Conservation (phyloP, 2,329 filamentous ascomycete species). For the Claviceps sp. region DNA sequence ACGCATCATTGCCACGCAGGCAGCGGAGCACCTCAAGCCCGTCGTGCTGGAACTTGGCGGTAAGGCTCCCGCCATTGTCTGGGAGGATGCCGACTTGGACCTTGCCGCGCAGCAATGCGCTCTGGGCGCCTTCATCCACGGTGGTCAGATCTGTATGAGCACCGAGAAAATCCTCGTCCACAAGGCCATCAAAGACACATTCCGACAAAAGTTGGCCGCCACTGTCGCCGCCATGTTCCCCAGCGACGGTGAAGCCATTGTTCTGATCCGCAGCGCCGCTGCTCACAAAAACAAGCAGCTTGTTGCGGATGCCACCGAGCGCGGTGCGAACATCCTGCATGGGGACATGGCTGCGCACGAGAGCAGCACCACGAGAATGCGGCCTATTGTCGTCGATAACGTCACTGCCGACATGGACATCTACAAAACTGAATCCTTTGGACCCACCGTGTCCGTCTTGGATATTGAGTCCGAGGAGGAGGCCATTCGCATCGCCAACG, state of each 20-base stretch:
- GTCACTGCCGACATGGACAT: conserved; percentile 56
- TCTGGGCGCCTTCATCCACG: conserved; percentile 57
- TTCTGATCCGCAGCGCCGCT: conserved; percentile 56
- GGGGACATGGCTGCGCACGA: conserved; percentile 23
- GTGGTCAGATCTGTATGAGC: conserved; percentile 76
- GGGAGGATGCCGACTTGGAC: conserved; percentile 66
- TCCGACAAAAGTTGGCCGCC: conserved; percentile 28
- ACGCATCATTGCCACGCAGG: conserved; percentile 54
- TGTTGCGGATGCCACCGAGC: conserved; percentile 51
- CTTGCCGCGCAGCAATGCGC: conserved; percentile 56
- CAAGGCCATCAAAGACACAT: conserved; percentile 29
- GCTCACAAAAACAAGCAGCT: conserved; percentile 53
- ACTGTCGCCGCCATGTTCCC: conserved; percentile 30
- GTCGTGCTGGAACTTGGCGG: conserved; percentile 71
- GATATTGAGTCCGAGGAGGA: conserved; percentile 57
- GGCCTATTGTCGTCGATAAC: conserved; percentile 53
- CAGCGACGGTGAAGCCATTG: conserved; percentile 48
- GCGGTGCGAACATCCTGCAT: conserved; percentile 44
- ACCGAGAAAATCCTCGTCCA: conserved; percentile 61
- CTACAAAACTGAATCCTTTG: conserved; percentile 64
- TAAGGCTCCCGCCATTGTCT: conserved; percentile 66
- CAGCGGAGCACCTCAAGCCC: conserved; percentile 65
- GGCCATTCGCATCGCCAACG: conserved; percentile 61
- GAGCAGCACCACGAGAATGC: conserved; percentile 30
- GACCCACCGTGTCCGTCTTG: conserved; percentile 59